These are phyloP conservation scores for Imleria badia DNA, from an alignment of 768 basidiomycete species.

Conservation along the genomic window DNA sequence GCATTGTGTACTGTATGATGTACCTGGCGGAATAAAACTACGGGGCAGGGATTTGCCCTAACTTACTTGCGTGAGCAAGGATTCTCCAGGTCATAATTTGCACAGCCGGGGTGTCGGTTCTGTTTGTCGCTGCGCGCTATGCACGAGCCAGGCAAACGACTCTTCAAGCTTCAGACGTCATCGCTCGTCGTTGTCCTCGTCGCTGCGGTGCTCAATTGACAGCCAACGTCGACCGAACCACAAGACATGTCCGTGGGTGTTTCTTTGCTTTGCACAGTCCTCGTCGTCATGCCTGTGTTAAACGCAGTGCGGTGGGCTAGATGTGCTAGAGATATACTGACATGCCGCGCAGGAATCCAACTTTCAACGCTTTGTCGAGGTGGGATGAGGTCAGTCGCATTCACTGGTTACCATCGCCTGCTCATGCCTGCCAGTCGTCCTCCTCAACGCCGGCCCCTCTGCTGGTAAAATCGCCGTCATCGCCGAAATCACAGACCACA, in stretches of 20 bases:
- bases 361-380: conserved; percentile 98
- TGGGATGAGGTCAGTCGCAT: conserved; percentile 75
- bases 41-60: no score
- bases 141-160: conserved; percentile 29
- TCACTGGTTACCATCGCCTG: no score
- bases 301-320: not conserved
- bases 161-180: conserved; percentile 30
- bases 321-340: conserved; percentile 22
- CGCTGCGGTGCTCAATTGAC: not conserved
- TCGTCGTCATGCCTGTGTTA: not conserved
- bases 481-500: conserved; percentile 98
- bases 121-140: conserved; percentile 19
- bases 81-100: no score
- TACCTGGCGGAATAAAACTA: no score
- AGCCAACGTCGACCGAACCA: not conserved
- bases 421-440: conserved; percentile 58
- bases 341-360: conserved; percentile 60
- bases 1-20: no score
- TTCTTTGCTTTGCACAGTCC: no score
- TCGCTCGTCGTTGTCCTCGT: not conserved
- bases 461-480: conserved; percentile 93
- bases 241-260: conserved; percentile 25
- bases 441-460: conserved; percentile 85
- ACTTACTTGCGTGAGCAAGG: no score
- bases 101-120: conserved; percentile 44